Conservation (phyloP, 306 rosid genomes). For the Malus fusca region DNA sequence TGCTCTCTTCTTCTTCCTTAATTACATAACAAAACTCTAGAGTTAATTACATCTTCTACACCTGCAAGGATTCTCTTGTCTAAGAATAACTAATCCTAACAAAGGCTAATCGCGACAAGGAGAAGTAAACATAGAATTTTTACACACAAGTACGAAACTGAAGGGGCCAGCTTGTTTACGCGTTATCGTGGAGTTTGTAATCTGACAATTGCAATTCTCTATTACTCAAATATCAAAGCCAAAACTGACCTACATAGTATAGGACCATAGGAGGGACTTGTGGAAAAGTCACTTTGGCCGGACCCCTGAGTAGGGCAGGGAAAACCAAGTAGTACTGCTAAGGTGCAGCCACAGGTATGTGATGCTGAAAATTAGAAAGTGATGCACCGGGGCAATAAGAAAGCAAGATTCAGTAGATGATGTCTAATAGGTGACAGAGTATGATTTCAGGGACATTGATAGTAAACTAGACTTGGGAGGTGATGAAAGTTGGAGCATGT, state of each 20-base stretch:
- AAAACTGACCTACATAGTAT: not conserved
- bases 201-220: not conserved
- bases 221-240: not conserved
- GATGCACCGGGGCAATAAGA: not conserved
- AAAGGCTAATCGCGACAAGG: not conserved
- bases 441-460: not conserved
- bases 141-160: not conserved
- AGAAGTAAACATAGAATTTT: not conserved
- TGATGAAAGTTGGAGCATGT: not conserved
- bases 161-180: not conserved
- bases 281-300: not conserved
- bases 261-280: not conserved
- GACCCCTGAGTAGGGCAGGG: not conserved
- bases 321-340: not conserved
- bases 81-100: not conserved
- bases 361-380: not conserved
- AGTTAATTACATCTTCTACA: not conserved
- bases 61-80: not conserved
- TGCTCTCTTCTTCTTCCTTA: not conserved
- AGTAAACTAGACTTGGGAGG: not conserved
- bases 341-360: not conserved
- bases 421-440: not conserved
- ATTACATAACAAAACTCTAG: not conserved
- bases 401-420: not conserved
- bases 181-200: not conserved